Evolutionary conservation across 345 rosid species (phyloP), one percentile per base, ranked within the genome.

Genomic region (Turritis glabra): DNA sequence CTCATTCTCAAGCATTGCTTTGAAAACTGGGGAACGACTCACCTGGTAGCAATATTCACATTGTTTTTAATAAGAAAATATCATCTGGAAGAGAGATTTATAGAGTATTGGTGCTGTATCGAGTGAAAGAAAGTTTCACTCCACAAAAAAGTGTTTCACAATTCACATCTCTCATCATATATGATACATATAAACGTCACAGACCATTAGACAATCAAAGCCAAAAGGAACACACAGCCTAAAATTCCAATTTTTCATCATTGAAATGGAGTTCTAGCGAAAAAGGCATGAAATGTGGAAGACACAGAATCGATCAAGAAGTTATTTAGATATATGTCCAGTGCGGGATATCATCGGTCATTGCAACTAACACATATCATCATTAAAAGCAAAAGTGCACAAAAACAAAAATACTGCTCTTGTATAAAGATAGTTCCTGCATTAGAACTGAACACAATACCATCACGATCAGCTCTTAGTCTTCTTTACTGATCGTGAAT

Each of bases 1-100:
- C 80, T 89, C 96, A 51, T 89, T 91, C 80, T 85, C 89, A 8
- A 89, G 85, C 97, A 94, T 91, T 10, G 96, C 97, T 81, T 83
- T 86, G 56, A 94, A 91, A 43, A 94, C 93, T 0, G 95, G 97
- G 0, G 96, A 94, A 22, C 90, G 91, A 58, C 81, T 84, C 22
- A 79, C 95, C 95, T 91, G 81, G 41, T 69, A 60, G 53, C 29
- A 71, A 41, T 25, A 25, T 25, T 9, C 22, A 46, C 52, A 32
- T 15, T 14, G 1, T 32, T 44, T 8, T 17, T 5, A 1, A 5
- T n/a, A 15, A 41, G 18, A 41, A 44, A 12, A 44, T 22, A 17
- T 0, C 19, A 44, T 44, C 11, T 44, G 22, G 4, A 7, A n/a
- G 17, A 44, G 21, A 44, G 21, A n/a, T 7, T 44, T 4, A 12